Evolutionary conservation across 306 rosid species (phyloP), one percentile per base, ranked within the genome.

Genomic region (Glycine latifolia): DNA sequence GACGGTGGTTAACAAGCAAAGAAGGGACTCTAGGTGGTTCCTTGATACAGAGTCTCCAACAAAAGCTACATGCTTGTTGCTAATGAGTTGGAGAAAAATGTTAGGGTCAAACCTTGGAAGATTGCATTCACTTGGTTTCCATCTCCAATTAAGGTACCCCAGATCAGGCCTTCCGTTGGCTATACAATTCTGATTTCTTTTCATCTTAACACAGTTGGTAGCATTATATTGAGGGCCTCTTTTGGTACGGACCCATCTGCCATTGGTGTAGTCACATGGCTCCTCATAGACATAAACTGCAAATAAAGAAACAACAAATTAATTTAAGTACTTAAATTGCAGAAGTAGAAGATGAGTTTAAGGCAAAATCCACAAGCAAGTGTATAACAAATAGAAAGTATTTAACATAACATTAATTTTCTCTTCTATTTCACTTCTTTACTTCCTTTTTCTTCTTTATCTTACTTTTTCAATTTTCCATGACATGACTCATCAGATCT

Each of bases 1-100:
- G 13, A 66, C 67, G 13, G 91, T 86, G 80, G 91, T 54, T 8
- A 93, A 14, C 90, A 90, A 55, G 76, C 97, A 93, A 37, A 93
- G 86, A 60, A 93, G 94, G 4, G 97, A 93, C 76, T 93, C 96
- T 12, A 90, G 7, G 71, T 93, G 97, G 87, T 93, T 93, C 68
- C 94, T 93, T 15, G 94, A 90, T 50, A 93, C 41, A 77, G 97
- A 93, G 69, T 93, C 97, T 0, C 97, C 96, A 0, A 93, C 91
- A 87, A 93, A 91, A 10, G 96, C 91, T 50, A 93, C 9, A 43
- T 91, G 89, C 61, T 85, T 89, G 89, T 88, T 87, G 2, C 58
- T 75, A n/a, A 88, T 31, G 35, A 91, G 83, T 59, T 78, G 76
- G 49, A 93, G 90, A 48, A 91, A 91, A 73, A 87, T 80, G 31